A percentile compares a stretch with the other conserved stretches of the same genome.
phyloP scores from a whole-genome alignment of 495 filamentous ascomycete genomes.

The Xylaria intraflava region DNA sequence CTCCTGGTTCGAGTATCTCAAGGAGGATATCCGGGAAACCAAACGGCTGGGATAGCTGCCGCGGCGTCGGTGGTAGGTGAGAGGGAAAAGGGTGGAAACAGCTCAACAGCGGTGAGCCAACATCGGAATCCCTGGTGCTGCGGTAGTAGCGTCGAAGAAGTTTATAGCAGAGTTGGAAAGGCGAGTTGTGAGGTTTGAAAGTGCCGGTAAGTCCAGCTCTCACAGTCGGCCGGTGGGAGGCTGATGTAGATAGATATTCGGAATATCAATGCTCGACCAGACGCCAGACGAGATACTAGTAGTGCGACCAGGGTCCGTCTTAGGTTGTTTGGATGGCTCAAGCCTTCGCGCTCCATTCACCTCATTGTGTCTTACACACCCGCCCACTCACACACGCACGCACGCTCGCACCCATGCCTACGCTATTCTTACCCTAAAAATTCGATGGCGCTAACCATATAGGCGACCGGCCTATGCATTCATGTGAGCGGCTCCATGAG shows the following conservation, averaged over 20 bases:
- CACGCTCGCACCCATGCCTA: constrained; percentile 24
- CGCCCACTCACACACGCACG: constrained; percentile 23
- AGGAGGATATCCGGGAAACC: constrained; percentile 12
- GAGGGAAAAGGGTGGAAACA: constrained; percentile 7
- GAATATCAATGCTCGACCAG: constrained; percentile 17
- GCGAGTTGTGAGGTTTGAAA: constrained; percentile 19
- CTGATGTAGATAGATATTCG: constrained; percentile 34
- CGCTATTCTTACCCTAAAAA: constrained; percentile 32
- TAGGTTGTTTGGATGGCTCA: constrained; percentile 26
- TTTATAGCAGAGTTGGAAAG: constrained; percentile 12
- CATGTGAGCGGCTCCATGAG: constrained; percentile 5
- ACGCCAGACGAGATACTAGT: background rate
- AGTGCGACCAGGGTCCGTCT: constrained; percentile 19
- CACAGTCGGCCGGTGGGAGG: constrained; percentile 16
- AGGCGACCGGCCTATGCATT: constrained; percentile 21
- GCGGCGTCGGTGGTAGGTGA: constrained; percentile 10
- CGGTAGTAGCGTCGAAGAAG: constrained; percentile 3
- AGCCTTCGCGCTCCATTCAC: constrained; percentile 8
- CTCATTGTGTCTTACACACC: constrained; percentile 12
- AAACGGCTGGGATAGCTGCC: constrained; percentile 7
- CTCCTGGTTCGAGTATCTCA: constrained; percentile 24
- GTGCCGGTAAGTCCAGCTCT: background rate
- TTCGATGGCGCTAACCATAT: constrained; percentile 29
- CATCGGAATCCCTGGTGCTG: constrained; percentile 8
- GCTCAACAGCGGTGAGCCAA: constrained; percentile 4